Percentiles rank a stretch among this genome's conserved stretches.
Conservation (phyloP, 331 rosid genomes). For the Telfairia occidentalis region DNA sequence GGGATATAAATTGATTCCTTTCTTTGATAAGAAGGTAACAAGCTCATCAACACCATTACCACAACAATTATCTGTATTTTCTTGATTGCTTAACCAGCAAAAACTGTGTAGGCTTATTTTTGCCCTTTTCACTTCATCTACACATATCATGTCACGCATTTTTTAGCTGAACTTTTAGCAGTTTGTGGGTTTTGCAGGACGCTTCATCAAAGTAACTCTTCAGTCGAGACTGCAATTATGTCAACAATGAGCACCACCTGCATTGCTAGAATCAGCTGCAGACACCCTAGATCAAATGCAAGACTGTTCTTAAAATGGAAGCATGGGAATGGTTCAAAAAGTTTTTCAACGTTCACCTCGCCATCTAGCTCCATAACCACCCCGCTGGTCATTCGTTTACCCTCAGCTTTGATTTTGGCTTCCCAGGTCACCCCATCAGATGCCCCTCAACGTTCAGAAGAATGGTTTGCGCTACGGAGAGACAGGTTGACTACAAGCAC, state of each 20-base stretch:
- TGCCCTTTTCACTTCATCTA: not conserved
- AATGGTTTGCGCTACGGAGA: constrained; percentile 92
- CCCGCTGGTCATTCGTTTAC: constrained; percentile 22
- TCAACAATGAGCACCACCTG: constrained; percentile 33
- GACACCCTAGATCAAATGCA: constrained; percentile 21
- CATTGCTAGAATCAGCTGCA: constrained; percentile 27
- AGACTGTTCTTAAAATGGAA: constrained; percentile 21
- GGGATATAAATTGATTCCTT: not conserved
- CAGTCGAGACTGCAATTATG: constrained; percentile 13
- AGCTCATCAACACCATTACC: not conserved
- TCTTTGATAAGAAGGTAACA: not conserved
- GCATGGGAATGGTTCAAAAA: constrained; percentile 19
- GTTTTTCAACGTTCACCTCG: constrained; percentile 26
- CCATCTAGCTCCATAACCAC: constrained; percentile 5
- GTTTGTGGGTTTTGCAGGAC: constrained; percentile 8
- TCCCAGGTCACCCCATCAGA: constrained; percentile 31
- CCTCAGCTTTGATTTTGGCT: constrained; percentile 33
- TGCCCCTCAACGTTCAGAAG: constrained; percentile 75
- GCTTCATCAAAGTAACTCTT: not conserved
- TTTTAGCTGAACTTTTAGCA: not conserved
- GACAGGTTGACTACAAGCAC: constrained; percentile 87
- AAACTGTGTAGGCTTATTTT: not conserved
- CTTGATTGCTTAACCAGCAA: not conserved
- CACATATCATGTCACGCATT: not conserved
- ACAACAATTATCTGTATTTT: not conserved